These are phyloP conservation scores for Cyamopsis tetragonoloba DNA, from an alignment of 306 rosid genomes.

Conservation along the genomic window DNA sequence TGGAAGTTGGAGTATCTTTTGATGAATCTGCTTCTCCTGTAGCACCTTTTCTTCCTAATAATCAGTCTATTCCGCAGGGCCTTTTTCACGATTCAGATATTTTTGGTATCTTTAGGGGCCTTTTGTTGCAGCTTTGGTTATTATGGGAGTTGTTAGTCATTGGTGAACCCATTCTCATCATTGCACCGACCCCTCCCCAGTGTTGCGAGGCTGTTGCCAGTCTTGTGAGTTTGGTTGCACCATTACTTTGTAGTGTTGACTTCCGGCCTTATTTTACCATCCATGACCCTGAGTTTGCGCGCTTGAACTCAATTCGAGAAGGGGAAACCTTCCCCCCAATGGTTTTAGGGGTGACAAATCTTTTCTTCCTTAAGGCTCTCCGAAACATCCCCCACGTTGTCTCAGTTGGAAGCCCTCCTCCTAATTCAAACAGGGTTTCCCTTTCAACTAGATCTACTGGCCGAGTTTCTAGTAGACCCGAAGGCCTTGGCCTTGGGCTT, in stretches of 20 bases:
- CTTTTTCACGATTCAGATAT: constrained; percentile 84
- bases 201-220: constrained; percentile 88
- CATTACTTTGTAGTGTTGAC: constrained; percentile 76
- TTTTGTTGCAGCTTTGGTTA: constrained; percentile 81
- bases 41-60: constrained; percentile 81
- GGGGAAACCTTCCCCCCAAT: constrained; percentile 69
- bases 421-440: constrained; percentile 48
- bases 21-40: constrained; percentile 66
- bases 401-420: constrained; percentile 80
- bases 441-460: constrained; percentile 48
- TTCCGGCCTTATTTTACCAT: constrained; percentile 90
- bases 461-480: constrained; percentile 43
- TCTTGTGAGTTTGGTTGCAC: constrained; percentile 90
- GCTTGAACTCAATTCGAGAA: constrained; percentile 61
- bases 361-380: constrained; percentile 84
- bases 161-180: constrained; percentile 80
- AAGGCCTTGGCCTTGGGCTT: constrained; percentile 59
- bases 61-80: constrained; percentile 68
- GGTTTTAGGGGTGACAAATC: constrained; percentile 87
- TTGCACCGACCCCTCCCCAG: constrained; percentile 88
- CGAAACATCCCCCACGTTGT: constrained; percentile 64
- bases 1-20: constrained; percentile 46
- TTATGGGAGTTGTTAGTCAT: constrained; percentile 81
- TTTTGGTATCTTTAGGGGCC: constrained; percentile 67
- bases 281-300: constrained; percentile 71